Base-by-base conservation (phyloP, 2,329 filamentous ascomycete genomes). In the Teratosphaeria pseudoeucalypti region DNA sequence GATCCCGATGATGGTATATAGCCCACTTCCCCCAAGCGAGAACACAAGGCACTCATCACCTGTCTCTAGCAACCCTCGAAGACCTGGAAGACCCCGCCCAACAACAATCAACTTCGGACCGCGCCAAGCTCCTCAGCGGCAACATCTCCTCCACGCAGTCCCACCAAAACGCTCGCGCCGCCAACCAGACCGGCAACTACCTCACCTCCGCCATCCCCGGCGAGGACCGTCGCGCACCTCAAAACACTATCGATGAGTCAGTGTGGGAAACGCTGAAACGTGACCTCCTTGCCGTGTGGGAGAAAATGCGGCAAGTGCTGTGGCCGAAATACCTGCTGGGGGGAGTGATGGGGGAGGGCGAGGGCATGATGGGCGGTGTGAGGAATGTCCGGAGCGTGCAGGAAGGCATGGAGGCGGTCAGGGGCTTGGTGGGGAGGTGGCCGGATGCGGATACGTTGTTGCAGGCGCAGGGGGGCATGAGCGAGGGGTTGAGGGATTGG, bases 241-340 rank as follows among this genome's bases (percentile, higher is more conserved):
- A 87, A 65, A 95, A 95, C 77, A 99, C 94, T 54, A 95, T 99
- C 74, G 94, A 99, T 75, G 94, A 99, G 77, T 87, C 86, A 1
- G 94, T 99, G 49, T 99, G 94, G 94, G 90, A 92, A 52, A 99
- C 94, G n/a, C 80, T 99, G 62, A 90, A 89, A 57, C 87, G 94
- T 66, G 94, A 99, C 74, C 78, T 99, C 65, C 77, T 92, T 7
- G 94, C 91, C 29, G 90, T 97, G 39, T 97, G 94, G 92, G 89
- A 90, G 77, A 99, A 99, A 81, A 90, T 99, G 86, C 87, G 89
- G 74, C 92, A 96, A 79, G 94, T 99, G 47, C 84, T 99, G 62
- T 99, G 90, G 76, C 94, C 94, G 19, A 92, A 92, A 71, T 97
- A 97, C 77, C 82, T 99, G 55, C 86, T 99, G 27, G 84, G 84